Percentiles rank a stretch among this genome's conserved stretches.
Conservation (phyloP, 208 protist genomes). For the Acanthamoeba castellanii region DNA sequence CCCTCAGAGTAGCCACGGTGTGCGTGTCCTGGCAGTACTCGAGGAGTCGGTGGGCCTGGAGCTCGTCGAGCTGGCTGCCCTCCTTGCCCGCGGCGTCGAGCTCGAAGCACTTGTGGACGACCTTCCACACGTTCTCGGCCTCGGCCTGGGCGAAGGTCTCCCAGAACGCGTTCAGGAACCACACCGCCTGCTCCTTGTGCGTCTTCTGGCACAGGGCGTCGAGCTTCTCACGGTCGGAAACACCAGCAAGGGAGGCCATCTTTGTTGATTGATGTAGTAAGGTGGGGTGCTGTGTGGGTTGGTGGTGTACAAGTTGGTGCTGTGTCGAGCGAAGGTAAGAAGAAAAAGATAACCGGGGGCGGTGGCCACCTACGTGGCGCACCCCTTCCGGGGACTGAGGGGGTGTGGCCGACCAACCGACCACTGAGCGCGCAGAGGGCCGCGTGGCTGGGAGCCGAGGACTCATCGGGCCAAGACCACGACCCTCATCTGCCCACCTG, state of each 20-base stretch:
- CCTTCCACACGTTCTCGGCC: conserved; percentile 45
- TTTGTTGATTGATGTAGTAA: neutral
- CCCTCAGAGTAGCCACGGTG: conserved; percentile 50
- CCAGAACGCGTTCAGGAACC: conserved; percentile 74
- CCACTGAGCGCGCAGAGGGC: neutral
- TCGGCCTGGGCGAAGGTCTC: conserved; percentile 24
- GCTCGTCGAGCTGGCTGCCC: conserved; percentile 53
- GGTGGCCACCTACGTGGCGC: too few species aligned
- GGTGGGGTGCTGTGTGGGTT: neutral
- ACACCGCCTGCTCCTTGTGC: conserved; percentile 69
- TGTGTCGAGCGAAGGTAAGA: neutral
- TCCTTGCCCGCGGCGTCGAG: neutral
- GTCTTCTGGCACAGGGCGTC: conserved; percentile 12
- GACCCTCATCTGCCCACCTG: neutral
- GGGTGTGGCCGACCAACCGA: neutral
- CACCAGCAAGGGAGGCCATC: conserved; percentile 22
- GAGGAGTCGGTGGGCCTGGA: conserved; percentile 62
- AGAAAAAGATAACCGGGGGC: neutral
- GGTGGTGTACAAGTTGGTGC: neutral
- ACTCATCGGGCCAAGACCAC: neutral
- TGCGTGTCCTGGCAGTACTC: conserved; percentile 10
- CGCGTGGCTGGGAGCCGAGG: neutral
- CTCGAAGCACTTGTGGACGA: conserved; percentile 37
- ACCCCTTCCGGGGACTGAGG: neutral
- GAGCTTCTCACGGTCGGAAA: conserved; percentile 30